Evolutionary conservation across 2,329 filamentous ascomycete genomes (phyloP), one percentile per base, ranked within the genome.

Genomic region (Botrytis sinoallii): DNA sequence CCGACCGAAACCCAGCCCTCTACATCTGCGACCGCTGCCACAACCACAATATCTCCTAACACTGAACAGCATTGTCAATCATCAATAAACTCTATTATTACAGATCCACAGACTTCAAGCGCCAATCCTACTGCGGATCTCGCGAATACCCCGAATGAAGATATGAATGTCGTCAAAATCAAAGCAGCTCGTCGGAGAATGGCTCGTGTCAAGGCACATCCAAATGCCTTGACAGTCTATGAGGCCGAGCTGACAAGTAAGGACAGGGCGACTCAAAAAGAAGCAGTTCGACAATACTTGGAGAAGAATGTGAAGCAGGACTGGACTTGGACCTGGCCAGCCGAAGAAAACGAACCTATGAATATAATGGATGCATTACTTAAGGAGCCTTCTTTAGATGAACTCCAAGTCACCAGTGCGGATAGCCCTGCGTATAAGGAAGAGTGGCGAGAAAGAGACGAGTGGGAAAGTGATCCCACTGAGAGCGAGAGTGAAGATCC

Each of bases 251-350:
- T 91, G 9, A 81, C 89, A 68, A 90, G 87, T 80, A 87, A 85
- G 78, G 89, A 91, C 79, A 91, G 90, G 80, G 75, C 81, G 40
- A 89, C 87, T 82, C 88, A 90, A 77, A 91, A 91, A 79, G 88
- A 89, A 59, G 89, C 89, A 20, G 86, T 91, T 52, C 88, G 84
- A 78, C 86, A 84, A 69, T 88, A 87, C 76, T 82, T 92, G 1
- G 81, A 83, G 4, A 84, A 85, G 35, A 88, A 86, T 76, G 83
- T 91, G 59, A 86, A 85, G 75, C 85, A 85, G 75, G 89, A 91
- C 78, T 92, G 89, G 90, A 82, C 83, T 0, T 91, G 90, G 78
- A 77, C 83, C 48, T 91, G 89, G 89, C 86, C 88, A 1, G 83
- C 82, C 35, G 73, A 77, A 59, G 74, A 70, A 61, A 68, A 70